Conservation (phyloP, 2,329 filamentous ascomycete species). For the Sordariomycetes sp. region DNA sequence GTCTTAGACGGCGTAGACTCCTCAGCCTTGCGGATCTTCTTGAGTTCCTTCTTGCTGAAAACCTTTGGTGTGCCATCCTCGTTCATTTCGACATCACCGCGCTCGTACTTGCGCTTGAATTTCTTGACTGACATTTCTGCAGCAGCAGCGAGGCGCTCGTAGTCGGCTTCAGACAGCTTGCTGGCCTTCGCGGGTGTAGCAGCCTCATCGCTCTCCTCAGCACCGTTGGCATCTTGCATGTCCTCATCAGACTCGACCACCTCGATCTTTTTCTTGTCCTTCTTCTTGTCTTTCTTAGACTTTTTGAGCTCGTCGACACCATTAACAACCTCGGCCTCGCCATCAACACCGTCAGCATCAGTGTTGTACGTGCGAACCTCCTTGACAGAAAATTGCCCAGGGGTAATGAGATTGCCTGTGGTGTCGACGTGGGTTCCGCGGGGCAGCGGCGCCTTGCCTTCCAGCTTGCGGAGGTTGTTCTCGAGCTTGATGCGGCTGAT, state of each 20-base stretch:
- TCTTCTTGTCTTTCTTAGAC: slow-evolving; percentile 32
- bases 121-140: slow-evolving; percentile 65
- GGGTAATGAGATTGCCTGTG: slow-evolving; percentile 53
- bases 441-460: slow-evolving; percentile 81
- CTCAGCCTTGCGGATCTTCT: slow-evolving; percentile 59
- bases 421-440: slow-evolving; percentile 68
- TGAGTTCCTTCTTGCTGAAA: slow-evolving; percentile 67
- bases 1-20: slow-evolving; percentile 36
- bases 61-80: slow-evolving; percentile 57
- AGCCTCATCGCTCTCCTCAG: slow-evolving; percentile 23
- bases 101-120: slow-evolving; percentile 71
- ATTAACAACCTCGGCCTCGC: slow-evolving; percentile 22
- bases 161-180: slow-evolving; percentile 46
- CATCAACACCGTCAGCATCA: slow-evolving; percentile 75
- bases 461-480: slow-evolving; percentile 65
- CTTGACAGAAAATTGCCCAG: slow-evolving; percentile 83
- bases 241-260: slow-evolving; percentile 28
- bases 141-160: slow-evolving; percentile 51
- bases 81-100: slow-evolving; percentile 62
- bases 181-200: slow-evolving; percentile 23
- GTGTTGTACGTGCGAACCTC: slow-evolving; percentile 90
- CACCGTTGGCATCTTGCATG: slow-evolving; percentile 27
- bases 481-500: slow-evolving; percentile 64
- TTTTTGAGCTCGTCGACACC: slow-evolving; percentile 25
- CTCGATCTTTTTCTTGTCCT: slow-evolving; percentile 32